Conservation (phyloP, 768 basidiomycete genomes). For the Porpolomopsis calyptriformis region DNA sequence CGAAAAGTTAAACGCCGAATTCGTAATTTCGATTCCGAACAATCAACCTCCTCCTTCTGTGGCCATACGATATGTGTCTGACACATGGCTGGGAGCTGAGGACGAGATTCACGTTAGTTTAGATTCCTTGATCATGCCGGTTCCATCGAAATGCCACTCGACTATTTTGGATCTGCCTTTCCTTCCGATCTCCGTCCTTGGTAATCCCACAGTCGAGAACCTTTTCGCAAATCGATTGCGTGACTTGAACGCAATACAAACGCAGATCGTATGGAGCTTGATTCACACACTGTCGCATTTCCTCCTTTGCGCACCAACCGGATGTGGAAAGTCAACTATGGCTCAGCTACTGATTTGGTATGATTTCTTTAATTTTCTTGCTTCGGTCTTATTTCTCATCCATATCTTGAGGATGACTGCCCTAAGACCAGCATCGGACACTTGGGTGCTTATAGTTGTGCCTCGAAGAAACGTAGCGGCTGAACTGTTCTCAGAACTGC, state of each 20-base stretch:
- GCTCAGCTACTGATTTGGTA: slow-evolving; percentile 67
- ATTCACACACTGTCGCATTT: slow-evolving; percentile 56
- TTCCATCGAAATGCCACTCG: slow-evolving; percentile 42
- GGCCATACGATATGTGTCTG: slow-evolving; percentile 72
- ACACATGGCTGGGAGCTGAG: slow-evolving; percentile 90
- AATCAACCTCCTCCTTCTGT: slow-evolving; percentile 51
- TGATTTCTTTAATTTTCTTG: slow-evolving; percentile 18
- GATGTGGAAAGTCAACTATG: slow-evolving; percentile 72
- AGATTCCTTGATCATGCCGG: slow-evolving; percentile 68
- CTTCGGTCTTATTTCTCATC: slow-evolving; percentile 5
- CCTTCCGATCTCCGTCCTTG: slow-evolving; percentile 46
- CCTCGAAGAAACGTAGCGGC: slow-evolving; percentile 47
- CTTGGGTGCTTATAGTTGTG: slow-evolving; percentile 53
- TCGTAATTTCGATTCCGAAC: slow-evolving; percentile 65
- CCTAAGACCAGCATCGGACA: slow-evolving; percentile 25
- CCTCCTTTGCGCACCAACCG: slow-evolving; percentile 68
- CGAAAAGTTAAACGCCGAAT: slow-evolving; percentile 51
- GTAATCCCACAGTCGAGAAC: slow-evolving; percentile 34
- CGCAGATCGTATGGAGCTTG: slow-evolving; percentile 79
- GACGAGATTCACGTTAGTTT: slow-evolving; percentile 56
- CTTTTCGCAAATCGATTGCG: slow-evolving; percentile 36
- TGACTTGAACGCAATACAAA: slow-evolving; percentile 78
- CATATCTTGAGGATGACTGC: slow-evolving; percentile 42
- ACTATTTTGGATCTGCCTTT: slow-evolving; percentile 66
- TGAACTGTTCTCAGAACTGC: slow-evolving; percentile 47